Percentiles rank a stretch among this genome's conserved stretches.
Evolutionary conservation across 1,139 yeast genomes (phyloP).

Genomic region (Geotrichum carabidarum): DNA sequence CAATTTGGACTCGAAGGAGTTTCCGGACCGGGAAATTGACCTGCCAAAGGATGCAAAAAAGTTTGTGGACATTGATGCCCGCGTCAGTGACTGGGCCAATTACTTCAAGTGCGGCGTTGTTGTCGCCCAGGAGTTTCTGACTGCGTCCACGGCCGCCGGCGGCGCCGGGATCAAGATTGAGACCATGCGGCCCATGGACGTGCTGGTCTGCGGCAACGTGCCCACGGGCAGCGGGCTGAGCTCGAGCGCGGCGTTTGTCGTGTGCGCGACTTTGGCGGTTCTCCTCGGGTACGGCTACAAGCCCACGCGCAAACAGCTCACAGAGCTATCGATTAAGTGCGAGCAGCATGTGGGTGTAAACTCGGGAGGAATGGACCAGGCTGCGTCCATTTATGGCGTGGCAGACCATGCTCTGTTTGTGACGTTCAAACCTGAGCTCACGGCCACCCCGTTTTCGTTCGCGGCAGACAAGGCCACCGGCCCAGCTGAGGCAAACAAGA

Average conservation of each 20-base stretch:
- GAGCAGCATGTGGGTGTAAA: conserved; percentile 73
- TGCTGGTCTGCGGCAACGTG: conserved; percentile 59
- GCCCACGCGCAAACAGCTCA: conserved; percentile 46
- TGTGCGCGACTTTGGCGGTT: conserved; percentile 57
- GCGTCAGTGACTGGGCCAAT: conserved; percentile 55
- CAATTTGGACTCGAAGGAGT: conserved; percentile 42
- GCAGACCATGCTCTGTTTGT: conserved; percentile 55
- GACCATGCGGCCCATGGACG: conserved; percentile 36
- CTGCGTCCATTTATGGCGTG: conserved; percentile 68
- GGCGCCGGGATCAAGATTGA: conserved; percentile 16
- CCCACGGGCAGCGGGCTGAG: conserved; percentile 73
- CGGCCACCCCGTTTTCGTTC: conserved; percentile 54
- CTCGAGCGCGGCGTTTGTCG: conserved; percentile 70
- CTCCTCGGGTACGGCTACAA: conserved; percentile 50
- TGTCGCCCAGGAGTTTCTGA: conserved; percentile 53
- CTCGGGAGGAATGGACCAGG: conserved; percentile 77
- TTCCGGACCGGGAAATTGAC: conserved; percentile 41
- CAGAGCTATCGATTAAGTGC: conserved; percentile 58
- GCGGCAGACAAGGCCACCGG: not conserved
- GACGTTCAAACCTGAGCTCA: conserved; percentile 56
- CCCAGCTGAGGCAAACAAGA: not conserved
- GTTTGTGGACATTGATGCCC: conserved; percentile 46
- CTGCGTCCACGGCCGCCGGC: not conserved
- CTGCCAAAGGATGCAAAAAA: conserved; percentile 43
- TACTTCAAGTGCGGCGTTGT: conserved; percentile 64